Evolutionary conservation across 805 yeast species (phyloP).

Genomic region (Barnettozyma sucrosica): DNA sequence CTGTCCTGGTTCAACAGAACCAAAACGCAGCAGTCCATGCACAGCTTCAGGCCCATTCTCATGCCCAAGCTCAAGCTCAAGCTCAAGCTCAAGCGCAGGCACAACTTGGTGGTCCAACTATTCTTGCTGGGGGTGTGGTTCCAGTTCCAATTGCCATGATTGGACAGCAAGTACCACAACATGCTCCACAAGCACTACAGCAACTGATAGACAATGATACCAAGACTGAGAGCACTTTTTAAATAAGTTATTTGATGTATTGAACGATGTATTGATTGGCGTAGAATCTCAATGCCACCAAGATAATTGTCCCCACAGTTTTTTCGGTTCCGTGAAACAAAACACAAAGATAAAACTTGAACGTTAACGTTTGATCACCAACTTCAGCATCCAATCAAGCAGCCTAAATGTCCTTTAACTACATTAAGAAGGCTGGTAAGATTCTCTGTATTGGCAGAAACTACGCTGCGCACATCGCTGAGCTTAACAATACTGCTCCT

Average conservation of each 20-base stretch:
- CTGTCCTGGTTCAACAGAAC: slow-evolving; percentile 21
- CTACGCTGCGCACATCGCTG: slow-evolving; percentile 93
- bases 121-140: background rate
- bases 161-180: background rate
- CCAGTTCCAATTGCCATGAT: slow-evolving; percentile 5
- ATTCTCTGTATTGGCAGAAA: slow-evolving; percentile 94
- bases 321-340: background rate
- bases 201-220: background rate
- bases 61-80: slow-evolving; percentile 4
- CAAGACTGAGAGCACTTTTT: background rate
- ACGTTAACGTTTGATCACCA: background rate
- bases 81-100: slow-evolving; percentile 5
- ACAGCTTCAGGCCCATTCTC: slow-evolving; percentile 5
- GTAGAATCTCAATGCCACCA: background rate
- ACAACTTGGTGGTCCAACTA: background rate
- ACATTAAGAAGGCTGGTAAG: slow-evolving; percentile 62
- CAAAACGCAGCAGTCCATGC: slow-evolving; percentile 2
- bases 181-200: background rate
- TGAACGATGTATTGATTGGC: background rate
- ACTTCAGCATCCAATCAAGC: background rate
- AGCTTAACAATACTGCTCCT: slow-evolving; percentile 77
- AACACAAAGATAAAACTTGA: background rate
- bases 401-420: slow-evolving; percentile 27
- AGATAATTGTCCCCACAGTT: background rate
- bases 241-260: too few species aligned